A percentile compares a stretch with the other conserved stretches of the same genome.
Evolutionary conservation across 768 basidiomycete species (phyloP).

Genomic region (Tephrocybe sp.): DNA sequence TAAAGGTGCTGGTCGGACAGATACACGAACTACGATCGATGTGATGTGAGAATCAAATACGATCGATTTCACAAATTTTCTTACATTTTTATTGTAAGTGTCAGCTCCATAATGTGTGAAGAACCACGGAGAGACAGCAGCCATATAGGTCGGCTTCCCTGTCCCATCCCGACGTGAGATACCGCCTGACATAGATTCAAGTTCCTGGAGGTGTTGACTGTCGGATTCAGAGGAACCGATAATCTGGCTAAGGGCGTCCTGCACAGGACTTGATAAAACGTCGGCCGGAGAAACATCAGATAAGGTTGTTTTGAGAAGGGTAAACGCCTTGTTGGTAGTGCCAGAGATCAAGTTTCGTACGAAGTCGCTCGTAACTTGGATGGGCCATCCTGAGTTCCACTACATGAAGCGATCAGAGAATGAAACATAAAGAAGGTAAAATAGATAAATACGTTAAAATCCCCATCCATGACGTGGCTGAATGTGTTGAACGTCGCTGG

Average conservation of each 20-base stretch:
- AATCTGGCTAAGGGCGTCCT: conserved; percentile 11
- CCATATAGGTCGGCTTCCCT: conserved; percentile 40
- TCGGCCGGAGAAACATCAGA: conserved; percentile 4
- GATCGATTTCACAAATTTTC: conserved; percentile 14
- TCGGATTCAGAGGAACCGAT: conserved; percentile 53
- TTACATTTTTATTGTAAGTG: conserved; percentile 72
- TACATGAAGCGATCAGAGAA: conserved; percentile 23
- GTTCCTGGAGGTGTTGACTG: conserved; percentile 46
- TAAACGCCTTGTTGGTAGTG: conserved; percentile 3
- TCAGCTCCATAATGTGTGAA: conserved; percentile 74
- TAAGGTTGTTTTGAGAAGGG: conserved; percentile 18
- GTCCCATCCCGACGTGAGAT: conserved; percentile 26
- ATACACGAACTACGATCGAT: conserved; percentile 54
- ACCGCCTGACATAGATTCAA: conserved; percentile 29
- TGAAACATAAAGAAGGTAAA: conserved; percentile 6
- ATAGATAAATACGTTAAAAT: conserved; percentile 49
- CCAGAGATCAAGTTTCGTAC: conserved; percentile 18
- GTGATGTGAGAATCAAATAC: not conserved
- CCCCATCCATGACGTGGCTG: conserved; percentile 51
- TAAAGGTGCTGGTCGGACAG: conserved; percentile 68
- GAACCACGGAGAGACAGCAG: conserved; percentile 72
- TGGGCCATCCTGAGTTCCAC: conserved; percentile 86
- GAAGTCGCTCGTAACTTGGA: conserved; percentile 48
- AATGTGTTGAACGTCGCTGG: conserved; percentile 48
- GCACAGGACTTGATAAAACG: conserved; percentile 4